Evolutionary conservation across 371 early-diverging fungal species (phyloP), one percentile per base, ranked within the genome.

Genomic region (Mortierella sp.): DNA sequence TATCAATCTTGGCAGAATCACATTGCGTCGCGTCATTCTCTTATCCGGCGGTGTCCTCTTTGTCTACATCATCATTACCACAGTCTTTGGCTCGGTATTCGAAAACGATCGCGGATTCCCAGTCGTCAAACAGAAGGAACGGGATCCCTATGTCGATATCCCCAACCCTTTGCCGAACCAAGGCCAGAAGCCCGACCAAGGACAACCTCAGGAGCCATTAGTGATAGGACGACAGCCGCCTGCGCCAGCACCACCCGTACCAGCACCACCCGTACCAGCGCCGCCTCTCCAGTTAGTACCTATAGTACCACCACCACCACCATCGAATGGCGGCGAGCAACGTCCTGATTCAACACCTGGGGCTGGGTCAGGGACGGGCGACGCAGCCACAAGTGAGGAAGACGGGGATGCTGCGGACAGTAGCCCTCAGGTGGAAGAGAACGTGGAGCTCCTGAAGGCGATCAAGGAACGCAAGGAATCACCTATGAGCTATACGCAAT

Each of bases 51-150:
- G 68, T 6, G 24, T 64, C 5, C 65, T 76, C 57, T 76, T 76
- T 54, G 57, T 60, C 61, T 76, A 74, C 56, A 74, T 74, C 47
- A 29, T 74, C 44, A n/a, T 68, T 22, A 46, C 76, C 19, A 74
- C 76, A 4, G 48, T 44, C 24, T 49, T 74, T 22, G 60, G 46
- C 0, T 45, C 56, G 8, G 40, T 27, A 13, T 14, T 46, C 17
- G 24, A 48, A 4, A 41, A 58, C 2, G 29, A 12, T 34, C n/a
- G n/a, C n/a, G 55, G 56, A 2, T 55, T 47, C 29, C 60, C 64
- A 12, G 37, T 46, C 16, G 56, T 50, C 51, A 58, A 40, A 27
- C 71, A 63, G 28, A 48, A 54, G 19, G 71, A 70, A 27, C 55
- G 46, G 9, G 63, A 70, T 50, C 71, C 63, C 2, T 70, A 70